Percentiles rank a stretch among this genome's conserved stretches.
Evolutionary conservation across 441 rosid species (phyloP).

Genomic region (Flueggea neowawraea): DNA sequence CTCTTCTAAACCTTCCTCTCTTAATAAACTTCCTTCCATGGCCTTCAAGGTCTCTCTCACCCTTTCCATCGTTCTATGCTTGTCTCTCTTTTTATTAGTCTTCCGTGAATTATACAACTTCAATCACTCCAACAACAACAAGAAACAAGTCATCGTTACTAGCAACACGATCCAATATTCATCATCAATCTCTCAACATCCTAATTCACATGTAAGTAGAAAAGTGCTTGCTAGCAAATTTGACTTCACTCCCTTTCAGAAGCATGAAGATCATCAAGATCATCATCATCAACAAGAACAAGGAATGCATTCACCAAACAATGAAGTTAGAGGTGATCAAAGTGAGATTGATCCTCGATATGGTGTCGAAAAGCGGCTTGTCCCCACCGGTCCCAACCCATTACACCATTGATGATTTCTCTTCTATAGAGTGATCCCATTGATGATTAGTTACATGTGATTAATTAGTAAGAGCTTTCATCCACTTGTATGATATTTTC

Average conservation of each 20-base stretch:
- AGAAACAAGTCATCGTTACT: slow-evolving; percentile 6
- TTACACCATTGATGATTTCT: slow-evolving; percentile 54
- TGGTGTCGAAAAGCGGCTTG: slow-evolving; percentile 81
- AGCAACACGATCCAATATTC: slow-evolving; percentile 4
- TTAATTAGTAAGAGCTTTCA: slow-evolving; percentile 17
- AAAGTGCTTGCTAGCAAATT: slow-evolving; percentile 48
- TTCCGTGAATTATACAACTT: slow-evolving; percentile 36
- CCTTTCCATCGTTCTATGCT: slow-evolving; percentile 42
- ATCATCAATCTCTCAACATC: slow-evolving; percentile 14
- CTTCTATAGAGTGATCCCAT: not conserved
- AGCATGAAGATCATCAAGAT: slow-evolving; percentile 8
- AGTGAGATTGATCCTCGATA: slow-evolving; percentile 74
- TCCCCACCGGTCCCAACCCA: slow-evolving; percentile 93
- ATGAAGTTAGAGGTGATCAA: slow-evolving; percentile 12
- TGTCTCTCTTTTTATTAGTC: slow-evolving; percentile 50
- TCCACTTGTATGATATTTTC: slow-evolving; percentile 4
- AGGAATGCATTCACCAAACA: slow-evolving; percentile 9
- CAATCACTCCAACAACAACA: slow-evolving; percentile 23
- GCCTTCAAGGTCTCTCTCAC: slow-evolving; percentile 44
- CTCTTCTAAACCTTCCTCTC: slow-evolving; percentile 28
- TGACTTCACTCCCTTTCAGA: slow-evolving; percentile 61
- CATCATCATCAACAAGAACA: slow-evolving; percentile 14
- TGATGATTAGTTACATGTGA: slow-evolving; percentile 21
- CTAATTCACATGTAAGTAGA: slow-evolving; percentile 21
- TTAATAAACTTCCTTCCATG: slow-evolving; percentile 38